A percentile compares a stretch with the other conserved stretches of the same genome.
These are phyloP conservation scores for Apiosordaria backusii DNA, from an alignment of 495 filamentous ascomycete genomes.

Conservation along the genomic window DNA sequence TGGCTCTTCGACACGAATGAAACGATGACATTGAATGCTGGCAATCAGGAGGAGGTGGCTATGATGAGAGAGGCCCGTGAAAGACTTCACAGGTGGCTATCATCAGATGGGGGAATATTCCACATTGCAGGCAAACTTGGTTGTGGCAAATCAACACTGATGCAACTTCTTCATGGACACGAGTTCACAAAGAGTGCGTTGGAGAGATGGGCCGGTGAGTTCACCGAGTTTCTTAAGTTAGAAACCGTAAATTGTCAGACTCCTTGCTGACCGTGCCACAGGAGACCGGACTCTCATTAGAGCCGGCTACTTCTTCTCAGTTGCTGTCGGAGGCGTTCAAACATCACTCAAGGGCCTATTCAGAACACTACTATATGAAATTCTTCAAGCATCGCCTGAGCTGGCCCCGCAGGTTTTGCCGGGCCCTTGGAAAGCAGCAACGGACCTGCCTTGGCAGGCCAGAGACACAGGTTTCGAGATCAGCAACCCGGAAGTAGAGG, in stretches of 20 bases:
- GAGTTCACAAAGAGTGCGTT: neutral
- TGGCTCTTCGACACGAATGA: neutral
- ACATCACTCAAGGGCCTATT: neutral
- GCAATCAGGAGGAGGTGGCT: neutral
- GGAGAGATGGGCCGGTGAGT: slow-evolving; percentile 10
- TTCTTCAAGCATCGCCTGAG: neutral
- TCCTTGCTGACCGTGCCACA: no score
- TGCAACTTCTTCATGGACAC: slow-evolving; percentile 6
- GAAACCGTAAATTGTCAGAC: no score
- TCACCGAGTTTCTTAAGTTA: neutral
- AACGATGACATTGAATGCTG: neutral
- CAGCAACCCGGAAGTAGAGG: neutral
- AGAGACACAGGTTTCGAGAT: neutral
- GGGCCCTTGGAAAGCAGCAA: neutral
- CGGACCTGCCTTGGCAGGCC: neutral
- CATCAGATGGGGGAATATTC: neutral
- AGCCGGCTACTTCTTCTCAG: slow-evolving; percentile 11
- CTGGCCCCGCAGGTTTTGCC: neutral
- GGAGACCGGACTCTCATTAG: neutral
- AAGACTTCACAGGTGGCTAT: slow-evolving; percentile 1
- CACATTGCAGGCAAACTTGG: slow-evolving; percentile 15
- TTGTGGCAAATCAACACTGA: slow-evolving; percentile 12
- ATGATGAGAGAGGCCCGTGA: neutral
- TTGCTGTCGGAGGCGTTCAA: neutral
- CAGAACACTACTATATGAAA: slow-evolving; percentile 7